These are phyloP conservation scores for Candida endomychidarum DNA, from an alignment of 805 yeast genomes.

Conservation along the genomic window DNA sequence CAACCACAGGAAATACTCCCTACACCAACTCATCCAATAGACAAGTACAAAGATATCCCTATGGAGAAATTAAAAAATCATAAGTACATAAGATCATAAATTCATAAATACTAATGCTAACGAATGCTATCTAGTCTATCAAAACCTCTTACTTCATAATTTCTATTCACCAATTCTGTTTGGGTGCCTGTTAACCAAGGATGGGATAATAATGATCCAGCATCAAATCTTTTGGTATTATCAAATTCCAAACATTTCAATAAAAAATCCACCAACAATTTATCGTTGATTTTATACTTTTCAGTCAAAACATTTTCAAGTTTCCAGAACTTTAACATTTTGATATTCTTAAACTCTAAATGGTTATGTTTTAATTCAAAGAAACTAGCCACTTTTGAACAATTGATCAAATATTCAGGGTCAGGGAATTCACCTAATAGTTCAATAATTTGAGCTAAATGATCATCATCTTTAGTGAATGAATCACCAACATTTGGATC, in stretches of 20 bases:
- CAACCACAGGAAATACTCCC: background rate
- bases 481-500: slow-evolving; percentile 79
- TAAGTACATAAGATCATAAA: slow-evolving; percentile 3
- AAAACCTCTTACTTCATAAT: slow-evolving; percentile 6
- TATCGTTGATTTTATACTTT: slow-evolving; percentile 45
- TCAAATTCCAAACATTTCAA: slow-evolving; percentile 49
- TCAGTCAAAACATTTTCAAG: slow-evolving; percentile 48
- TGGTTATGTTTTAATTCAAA: slow-evolving; percentile 28
- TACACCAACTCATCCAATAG: slow-evolving; percentile 5
- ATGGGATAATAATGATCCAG: slow-evolving; percentile 53
- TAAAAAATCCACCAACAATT: slow-evolving; percentile 47
- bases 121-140: slow-evolving; percentile 1
- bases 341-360: slow-evolving; percentile 43
- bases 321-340: slow-evolving; percentile 52
- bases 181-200: slow-evolving; percentile 37
- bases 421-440: slow-evolving; percentile 44
- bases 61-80: slow-evolving; percentile 8
- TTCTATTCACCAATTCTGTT: slow-evolving; percentile 4
- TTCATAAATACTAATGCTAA: slow-evolving; percentile 1
- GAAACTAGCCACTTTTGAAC: slow-evolving; percentile 39
- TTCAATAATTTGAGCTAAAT: slow-evolving; percentile 84
- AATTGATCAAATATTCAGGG: slow-evolving; percentile 39
- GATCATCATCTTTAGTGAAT: slow-evolving; percentile 89
- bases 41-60: slow-evolving; percentile 13
- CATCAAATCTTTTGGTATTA: slow-evolving; percentile 52